A percentile compares a stretch with the other conserved stretches of the same genome.
phyloP scores from a whole-genome alignment of 2,329 filamentous ascomycete genomes.

The Neonectria hederae region DNA sequence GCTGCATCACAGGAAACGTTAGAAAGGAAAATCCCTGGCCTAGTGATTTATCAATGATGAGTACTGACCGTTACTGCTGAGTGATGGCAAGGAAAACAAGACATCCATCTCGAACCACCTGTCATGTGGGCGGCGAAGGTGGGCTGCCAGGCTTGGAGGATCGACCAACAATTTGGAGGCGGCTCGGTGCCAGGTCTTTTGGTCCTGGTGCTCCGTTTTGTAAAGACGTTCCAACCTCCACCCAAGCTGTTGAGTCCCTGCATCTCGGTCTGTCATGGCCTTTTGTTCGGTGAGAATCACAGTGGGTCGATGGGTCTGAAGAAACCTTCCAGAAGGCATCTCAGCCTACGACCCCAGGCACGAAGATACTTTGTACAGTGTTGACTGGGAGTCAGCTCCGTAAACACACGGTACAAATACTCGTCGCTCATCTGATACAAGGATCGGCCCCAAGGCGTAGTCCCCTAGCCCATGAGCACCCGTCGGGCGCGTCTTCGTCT shows the following conservation, averaged over 20 bases:
- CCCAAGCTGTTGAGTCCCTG: conserved; percentile 18
- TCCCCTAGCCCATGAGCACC: conserved; percentile 17
- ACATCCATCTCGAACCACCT: not conserved
- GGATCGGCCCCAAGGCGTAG: conserved; percentile 16
- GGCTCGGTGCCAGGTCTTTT: not conserved
- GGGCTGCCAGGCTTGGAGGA: not conserved
- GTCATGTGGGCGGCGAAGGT: too few species aligned
- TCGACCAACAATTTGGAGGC: conserved; percentile 6
- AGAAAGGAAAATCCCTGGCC: not conserved
- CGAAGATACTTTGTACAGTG: conserved; percentile 30
- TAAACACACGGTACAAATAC: conserved; percentile 30
- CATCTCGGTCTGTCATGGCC: conserved; percentile 29
- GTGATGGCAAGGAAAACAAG: not conserved
- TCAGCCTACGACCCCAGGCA: conserved; percentile 27
- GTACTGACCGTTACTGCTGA: not conserved
- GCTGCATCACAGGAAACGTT: not conserved
- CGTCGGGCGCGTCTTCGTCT: conserved; percentile 25
- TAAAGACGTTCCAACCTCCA: conserved; percentile 16
- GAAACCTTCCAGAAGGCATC: conserved; percentile 45
- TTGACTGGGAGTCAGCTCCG: not conserved
- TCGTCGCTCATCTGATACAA: conserved; percentile 11
- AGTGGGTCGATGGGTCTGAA: conserved; percentile 36
- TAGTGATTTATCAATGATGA: not conserved
- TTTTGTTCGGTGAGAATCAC: conserved; percentile 31
- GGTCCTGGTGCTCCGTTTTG: conserved; percentile 11